Evolutionary conservation across 208 protist genomes (phyloP).

Genomic region (Strigomonas galati): DNA sequence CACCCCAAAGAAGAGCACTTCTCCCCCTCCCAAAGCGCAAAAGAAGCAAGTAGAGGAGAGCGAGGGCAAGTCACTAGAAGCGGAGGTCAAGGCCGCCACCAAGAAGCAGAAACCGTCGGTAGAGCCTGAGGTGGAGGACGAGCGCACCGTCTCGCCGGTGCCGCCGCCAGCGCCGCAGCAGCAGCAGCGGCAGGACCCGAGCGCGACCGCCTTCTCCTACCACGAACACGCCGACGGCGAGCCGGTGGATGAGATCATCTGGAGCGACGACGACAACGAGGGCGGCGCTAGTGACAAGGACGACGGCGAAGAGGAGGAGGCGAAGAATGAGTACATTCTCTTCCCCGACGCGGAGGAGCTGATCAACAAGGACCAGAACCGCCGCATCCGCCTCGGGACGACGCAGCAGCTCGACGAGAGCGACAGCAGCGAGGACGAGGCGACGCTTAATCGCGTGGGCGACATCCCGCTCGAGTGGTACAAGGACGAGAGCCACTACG

Average conservation of each 20-base stretch:
- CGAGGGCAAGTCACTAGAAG: no score
- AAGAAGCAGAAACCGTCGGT: not conserved
- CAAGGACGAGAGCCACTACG: conserved; percentile 91
- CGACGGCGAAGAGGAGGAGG: conserved; percentile 20
- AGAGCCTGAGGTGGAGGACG: not conserved
- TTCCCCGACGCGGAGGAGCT: conserved; percentile 84
- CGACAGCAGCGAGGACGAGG: conserved; percentile 90
- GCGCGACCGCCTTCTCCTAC: not conserved
- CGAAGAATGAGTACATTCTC: conserved; percentile 52
- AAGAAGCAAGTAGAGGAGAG: not conserved
- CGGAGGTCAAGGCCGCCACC: no score
- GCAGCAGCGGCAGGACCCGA: conserved; percentile 1
- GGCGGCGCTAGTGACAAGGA: conserved; percentile 23
- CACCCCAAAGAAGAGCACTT: conserved; percentile 2
- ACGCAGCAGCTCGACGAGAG: conserved; percentile 77
- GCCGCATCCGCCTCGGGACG: conserved; percentile 64
- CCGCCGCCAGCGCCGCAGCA: not conserved
- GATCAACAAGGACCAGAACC: conserved; percentile 11
- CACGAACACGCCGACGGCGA: conserved; percentile 6
- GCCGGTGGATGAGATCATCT: conserved; percentile 62
- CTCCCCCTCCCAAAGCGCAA: not conserved
- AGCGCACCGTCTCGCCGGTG: not conserved
- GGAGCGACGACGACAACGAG: conserved; percentile 53
- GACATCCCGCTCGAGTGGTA: conserved; percentile 95
- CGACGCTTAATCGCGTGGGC: conserved; percentile 87